Evolutionary conservation across 352 stramenopile species (phyloP).

Genomic region (Pythium oligandrum): DNA sequence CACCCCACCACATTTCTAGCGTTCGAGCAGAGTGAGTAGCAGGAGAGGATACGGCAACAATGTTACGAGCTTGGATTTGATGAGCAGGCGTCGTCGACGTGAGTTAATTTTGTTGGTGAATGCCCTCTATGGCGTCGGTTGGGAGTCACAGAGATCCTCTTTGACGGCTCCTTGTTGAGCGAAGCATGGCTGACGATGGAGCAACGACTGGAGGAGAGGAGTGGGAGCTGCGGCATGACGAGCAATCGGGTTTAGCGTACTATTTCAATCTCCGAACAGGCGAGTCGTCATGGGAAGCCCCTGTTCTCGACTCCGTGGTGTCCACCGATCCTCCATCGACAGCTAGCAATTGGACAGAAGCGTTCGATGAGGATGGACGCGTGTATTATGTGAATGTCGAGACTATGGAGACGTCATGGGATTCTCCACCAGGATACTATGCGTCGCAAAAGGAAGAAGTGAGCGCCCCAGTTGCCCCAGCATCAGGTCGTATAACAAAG

Average conservation of each 20-base stretch:
- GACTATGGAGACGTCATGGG: slow-evolving; percentile 55
- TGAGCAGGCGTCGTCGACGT: too few species aligned
- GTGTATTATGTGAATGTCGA: slow-evolving; percentile 51
- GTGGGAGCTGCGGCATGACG: slow-evolving; percentile 47
- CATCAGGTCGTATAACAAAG: neutral
- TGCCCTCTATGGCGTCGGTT: too few species aligned
- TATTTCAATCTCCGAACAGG: slow-evolving; percentile 50
- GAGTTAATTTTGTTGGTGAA: too few species aligned
- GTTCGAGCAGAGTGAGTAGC: too few species aligned
- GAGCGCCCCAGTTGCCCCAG: neutral
- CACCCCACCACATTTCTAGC: too few species aligned
- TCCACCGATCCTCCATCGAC: neutral
- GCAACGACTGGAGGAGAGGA: neutral
- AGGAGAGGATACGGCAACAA: too few species aligned
- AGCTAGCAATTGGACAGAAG: slow-evolving; percentile 29
- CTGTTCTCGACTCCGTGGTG: neutral
- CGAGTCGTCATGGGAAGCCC: slow-evolving; percentile 46
- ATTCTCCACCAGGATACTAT: slow-evolving; percentile 17
- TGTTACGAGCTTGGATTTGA: too few species aligned
- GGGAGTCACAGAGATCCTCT: too few species aligned
- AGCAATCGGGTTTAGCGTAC: slow-evolving; percentile 33
- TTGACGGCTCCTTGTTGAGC: neutral
- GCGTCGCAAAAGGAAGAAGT: neutral
- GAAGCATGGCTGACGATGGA: slow-evolving; percentile 1
- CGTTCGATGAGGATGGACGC: slow-evolving; percentile 30